Percentiles rank a stretch among this genome's conserved stretches.
phyloP scores from a whole-genome alignment of 495 filamentous ascomycete genomes.

The Hapsidospora chrysogenum region DNA sequence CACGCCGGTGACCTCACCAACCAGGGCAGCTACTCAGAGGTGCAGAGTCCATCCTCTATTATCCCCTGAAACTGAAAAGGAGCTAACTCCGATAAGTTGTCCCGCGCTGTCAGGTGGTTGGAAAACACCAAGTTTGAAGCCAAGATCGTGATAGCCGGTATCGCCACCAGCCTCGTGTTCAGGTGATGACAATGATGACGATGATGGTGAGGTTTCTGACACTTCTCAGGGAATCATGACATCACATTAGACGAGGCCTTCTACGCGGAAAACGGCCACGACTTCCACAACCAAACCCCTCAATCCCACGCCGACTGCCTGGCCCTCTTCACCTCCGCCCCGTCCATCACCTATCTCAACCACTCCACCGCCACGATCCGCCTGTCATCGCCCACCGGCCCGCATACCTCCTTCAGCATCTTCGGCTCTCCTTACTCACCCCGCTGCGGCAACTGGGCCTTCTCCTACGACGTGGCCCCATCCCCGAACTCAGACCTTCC shows the following conservation, averaged over 20 bases:
- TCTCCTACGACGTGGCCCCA: conserved; percentile 33
- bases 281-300: conserved; percentile 41
- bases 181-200: too few species aligned
- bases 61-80: not conserved
- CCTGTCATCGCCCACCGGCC: conserved; percentile 38
- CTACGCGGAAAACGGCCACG: conserved; percentile 36
- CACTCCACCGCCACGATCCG: conserved; percentile 43
- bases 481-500: not conserved
- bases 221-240: conserved; percentile 64
- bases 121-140: conserved; percentile 55
- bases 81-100: conserved; percentile 12
- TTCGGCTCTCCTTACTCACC: conserved; percentile 66
- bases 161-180: conserved; percentile 18
- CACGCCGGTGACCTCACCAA: conserved; percentile 85
- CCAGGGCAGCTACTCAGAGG: conserved; percentile 43
- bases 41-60: conserved; percentile 2
- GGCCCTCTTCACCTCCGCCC: conserved; percentile 32
- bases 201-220: not conserved
- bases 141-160: conserved; percentile 76
- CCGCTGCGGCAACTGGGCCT: conserved; percentile 49
- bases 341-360: conserved; percentile 46
- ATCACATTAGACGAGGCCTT: conserved; percentile 51
- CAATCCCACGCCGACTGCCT: conserved; percentile 40
- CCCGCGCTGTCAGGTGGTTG: conserved; percentile 56
- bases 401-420: conserved; percentile 50